Evolutionary conservation across 257 asterid species (phyloP), one percentile per base, ranked within the genome.

Genomic region (Fraxinus anomala): DNA sequence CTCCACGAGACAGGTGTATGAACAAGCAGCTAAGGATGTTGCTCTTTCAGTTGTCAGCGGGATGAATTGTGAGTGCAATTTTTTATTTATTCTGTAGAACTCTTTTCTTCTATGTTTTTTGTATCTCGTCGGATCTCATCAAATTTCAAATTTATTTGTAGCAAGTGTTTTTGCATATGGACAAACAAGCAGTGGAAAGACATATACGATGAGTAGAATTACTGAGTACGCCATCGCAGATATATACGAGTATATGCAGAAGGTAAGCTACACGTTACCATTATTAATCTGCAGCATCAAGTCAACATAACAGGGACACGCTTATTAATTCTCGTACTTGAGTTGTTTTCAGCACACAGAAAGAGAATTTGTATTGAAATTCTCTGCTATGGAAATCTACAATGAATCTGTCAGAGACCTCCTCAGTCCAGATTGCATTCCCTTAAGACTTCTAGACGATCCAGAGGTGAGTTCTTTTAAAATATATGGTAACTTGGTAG

Each of bases 141-240:
- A 11, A n/a, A 17, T 0, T 6, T 76, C 49, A 24, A 73, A 19
- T 73, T 82, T 37, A 77, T 71, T 65, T 88, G 79, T 79, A 95
- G 99, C 99, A 54, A 93, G 96, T 81, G 91, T 95, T 54, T 93
- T 95, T 80, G 98, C 99, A 0, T 93, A 95, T 75, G 99, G 99
- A 47, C 99, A 95, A 85, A 95, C 99, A 9, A 93, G 97, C 89
- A 95, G 99, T 76, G 99, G 99, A 74, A 95, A 95, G 88, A 95
- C 99, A 0, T 95, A 80, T 80, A 95, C 99, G 14, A 95, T 95
- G 99, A 87, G 88, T 78, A 97, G 99, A 69, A 85, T 95, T 39
- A 95, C 98, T 0, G 94, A 92, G 88, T 95, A 86, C 77, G 90
- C 99, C 26, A 80, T 95, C 74, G 86, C 94, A 28, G 99, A 95